These are phyloP conservation scores for Phyllosticta citriasiana DNA, from an alignment of 2,329 filamentous ascomycete species.

Conservation along the genomic window DNA sequence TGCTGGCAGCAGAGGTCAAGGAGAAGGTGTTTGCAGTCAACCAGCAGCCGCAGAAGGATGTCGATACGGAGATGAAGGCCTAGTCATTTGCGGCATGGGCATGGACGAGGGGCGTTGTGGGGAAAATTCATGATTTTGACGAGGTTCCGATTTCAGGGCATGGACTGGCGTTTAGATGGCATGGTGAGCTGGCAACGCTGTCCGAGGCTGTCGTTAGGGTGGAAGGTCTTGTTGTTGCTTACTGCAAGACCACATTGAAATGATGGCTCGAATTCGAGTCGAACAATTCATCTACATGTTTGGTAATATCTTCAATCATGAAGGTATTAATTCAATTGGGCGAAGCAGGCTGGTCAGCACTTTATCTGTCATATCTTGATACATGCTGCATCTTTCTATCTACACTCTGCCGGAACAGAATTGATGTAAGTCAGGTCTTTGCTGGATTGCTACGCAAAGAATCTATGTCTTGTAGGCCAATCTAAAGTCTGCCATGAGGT, in stretches of 20 bases:
- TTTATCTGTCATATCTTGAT: too few species aligned
- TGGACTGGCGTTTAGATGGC: constrained; percentile 8
- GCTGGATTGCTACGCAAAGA: too few species aligned
- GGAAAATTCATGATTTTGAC: not conserved
- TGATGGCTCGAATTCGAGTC: too few species aligned
- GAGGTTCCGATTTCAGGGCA: constrained; percentile 2
- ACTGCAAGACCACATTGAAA: not conserved
- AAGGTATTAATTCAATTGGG: too few species aligned
- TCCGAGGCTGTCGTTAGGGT: not conserved
- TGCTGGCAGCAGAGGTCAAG: constrained; percentile 55
- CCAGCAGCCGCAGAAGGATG: not conserved
- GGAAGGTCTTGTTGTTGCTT: not conserved
- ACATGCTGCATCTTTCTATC: too few species aligned
- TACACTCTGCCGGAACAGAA: too few species aligned
- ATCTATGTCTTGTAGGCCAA: too few species aligned
- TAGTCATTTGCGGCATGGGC: not conserved
- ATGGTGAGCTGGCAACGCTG: not conserved
- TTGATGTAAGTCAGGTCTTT: too few species aligned
- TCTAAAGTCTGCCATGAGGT: too few species aligned
- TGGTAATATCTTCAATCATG: too few species aligned
- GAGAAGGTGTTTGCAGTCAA: constrained; percentile 43
- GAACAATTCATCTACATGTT: too few species aligned
- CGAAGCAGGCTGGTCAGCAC: too few species aligned
- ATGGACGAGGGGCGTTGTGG: not conserved
- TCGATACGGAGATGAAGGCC: constrained; percentile 10